Evolutionary conservation across 192 early-diverging fungal species (phyloP).

Genomic region (Diversispora eburnea): DNA sequence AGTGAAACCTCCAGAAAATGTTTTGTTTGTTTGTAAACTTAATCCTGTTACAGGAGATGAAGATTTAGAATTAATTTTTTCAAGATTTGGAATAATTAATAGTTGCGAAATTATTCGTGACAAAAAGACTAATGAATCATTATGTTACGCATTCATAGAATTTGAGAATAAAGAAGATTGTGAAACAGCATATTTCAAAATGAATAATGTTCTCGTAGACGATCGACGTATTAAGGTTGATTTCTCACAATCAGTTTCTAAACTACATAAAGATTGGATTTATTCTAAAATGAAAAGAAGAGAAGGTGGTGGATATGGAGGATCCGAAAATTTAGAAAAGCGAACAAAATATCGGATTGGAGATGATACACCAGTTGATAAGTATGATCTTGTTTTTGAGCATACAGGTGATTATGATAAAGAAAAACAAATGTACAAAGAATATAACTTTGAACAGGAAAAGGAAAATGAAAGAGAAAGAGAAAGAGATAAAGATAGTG

Average conservation of each 20-base stretch:
- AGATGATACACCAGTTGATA: slow-evolving; percentile 23
- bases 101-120: slow-evolving; percentile 93
- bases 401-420: slow-evolving; percentile 16
- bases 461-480: slow-evolving; percentile 23
- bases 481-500: slow-evolving; percentile 1
- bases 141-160: slow-evolving; percentile 96
- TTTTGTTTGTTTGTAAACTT: slow-evolving; percentile 93
- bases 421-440: neutral
- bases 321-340: slow-evolving; percentile 49
- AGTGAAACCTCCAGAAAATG: slow-evolving; percentile 94
- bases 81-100: slow-evolving; percentile 80
- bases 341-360: slow-evolving; percentile 52
- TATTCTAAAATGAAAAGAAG: slow-evolving; percentile 41
- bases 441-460: neutral
- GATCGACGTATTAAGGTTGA: slow-evolving; percentile 96
- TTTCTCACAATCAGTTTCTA: slow-evolving; percentile 94
- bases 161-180: slow-evolving; percentile 83
- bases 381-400: slow-evolving; percentile 53
- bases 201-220: slow-evolving; percentile 95
- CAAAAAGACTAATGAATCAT: slow-evolving; percentile 71
- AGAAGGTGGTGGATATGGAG: slow-evolving; percentile 37
- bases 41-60: slow-evolving; percentile 87
- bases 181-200: slow-evolving; percentile 94
- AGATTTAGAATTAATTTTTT: slow-evolving; percentile 90
- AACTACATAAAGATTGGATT: slow-evolving; percentile 78